Evolutionary conservation across 306 rosid species (phyloP).

Genomic region (Albizia julibrissin): DNA sequence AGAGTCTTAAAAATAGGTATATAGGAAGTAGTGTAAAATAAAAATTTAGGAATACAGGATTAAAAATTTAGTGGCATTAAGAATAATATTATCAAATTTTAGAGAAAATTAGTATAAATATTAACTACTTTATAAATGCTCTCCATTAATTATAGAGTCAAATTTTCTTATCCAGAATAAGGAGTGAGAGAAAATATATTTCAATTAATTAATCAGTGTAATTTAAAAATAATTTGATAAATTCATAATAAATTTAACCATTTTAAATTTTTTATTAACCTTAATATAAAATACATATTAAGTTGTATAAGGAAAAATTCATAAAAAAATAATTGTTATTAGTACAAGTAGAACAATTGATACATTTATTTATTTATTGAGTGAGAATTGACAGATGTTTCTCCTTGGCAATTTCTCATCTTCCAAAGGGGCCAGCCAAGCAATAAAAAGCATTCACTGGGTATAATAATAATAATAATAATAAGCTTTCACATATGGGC

Average conservation of each 20-base stretch:
- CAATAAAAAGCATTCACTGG: too few relatives aligned
- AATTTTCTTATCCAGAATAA: not conserved
- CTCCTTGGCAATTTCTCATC: not conserved
- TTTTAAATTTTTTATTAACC: too few relatives aligned
- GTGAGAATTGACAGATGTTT: not conserved
- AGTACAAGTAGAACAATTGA: not conserved
- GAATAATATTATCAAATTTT: too few relatives aligned
- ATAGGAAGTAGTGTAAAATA: too few relatives aligned
- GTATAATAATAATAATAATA: too few relatives aligned
- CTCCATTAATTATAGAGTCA: not conserved
- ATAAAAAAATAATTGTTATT: not conserved
- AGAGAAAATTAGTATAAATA: not conserved
- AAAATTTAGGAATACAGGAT: not conserved
- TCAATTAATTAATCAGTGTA: too few relatives aligned
- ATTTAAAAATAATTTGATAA: too few relatives aligned
- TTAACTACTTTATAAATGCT: too few relatives aligned
- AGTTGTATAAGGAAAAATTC: not conserved
- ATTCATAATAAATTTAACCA: too few relatives aligned
- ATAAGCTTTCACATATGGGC: not conserved
- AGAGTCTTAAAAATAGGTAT: not conserved
- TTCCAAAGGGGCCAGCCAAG: not conserved
- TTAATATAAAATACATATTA: not conserved
- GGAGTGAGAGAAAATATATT: not conserved
- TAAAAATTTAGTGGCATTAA: not conserved
- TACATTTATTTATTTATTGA: too few relatives aligned